Evolutionary conservation across 495 filamentous ascomycete genomes (phyloP), one percentile per base, ranked within the genome.

Genomic region (Talaromyces nanjingensis): DNA sequence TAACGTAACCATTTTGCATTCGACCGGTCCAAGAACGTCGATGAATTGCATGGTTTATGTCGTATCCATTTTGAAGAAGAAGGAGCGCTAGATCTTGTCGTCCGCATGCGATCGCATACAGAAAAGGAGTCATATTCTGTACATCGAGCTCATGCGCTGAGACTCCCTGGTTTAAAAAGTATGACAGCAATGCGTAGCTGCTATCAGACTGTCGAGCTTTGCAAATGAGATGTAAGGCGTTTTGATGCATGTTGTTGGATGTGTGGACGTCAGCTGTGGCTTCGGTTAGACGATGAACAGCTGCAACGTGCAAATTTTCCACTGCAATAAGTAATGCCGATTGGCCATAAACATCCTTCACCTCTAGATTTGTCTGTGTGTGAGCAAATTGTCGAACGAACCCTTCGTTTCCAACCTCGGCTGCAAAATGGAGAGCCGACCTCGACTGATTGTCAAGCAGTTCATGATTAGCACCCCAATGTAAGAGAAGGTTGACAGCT

Each of bases 161-260:
- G 16, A 60, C 33, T 39, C 58, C 33, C 58, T 14, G 16, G 20
- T 24, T 16, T 14, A 60, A 18, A 42, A 60, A 60, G 20, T 42
- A 45, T 45, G 31, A 9, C 6, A 60, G 33, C 33, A 60, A 60
- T 45, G n/a, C 12, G 58, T 20, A 60, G n/a, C 58, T 60, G 58
- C 20, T 42, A 42, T 22, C 33, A 24, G 58, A 45, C 22, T 60
- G 1, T 14, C n/a, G 58, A 37, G 29, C 31, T 37, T 60, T 45
- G 58, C 58, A 60, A 31, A 60, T 42, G 18, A 42, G 58, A 60
- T 60, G 33, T 45, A 60, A 45, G 58, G 58, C 33, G 22, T 60
- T 60, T 20, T 60, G 58, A 42, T 60, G 31, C 33, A 37, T 39
- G 18, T 45, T 42, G 58, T 60, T 60, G 20, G 20, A 37, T 18